Percentiles rank a stretch among this genome's conserved stretches.
These are phyloP conservation scores for Suillus paluster DNA, from an alignment of 768 basidiomycete genomes.

Conservation along the genomic window DNA sequence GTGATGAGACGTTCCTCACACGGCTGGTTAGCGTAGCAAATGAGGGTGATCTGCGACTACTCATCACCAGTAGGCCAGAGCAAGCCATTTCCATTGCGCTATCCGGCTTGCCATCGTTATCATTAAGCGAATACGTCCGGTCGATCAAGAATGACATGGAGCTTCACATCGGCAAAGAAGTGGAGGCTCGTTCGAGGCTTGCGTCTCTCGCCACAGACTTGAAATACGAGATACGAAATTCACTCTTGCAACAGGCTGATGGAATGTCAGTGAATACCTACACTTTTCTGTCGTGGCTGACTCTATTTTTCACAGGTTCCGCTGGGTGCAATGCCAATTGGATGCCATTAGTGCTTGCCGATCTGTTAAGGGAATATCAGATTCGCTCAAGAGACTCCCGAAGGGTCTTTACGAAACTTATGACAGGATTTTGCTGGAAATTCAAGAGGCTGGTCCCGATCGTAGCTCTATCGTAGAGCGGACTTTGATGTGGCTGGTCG, in stretches of 20 bases:
- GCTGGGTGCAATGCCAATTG: slow-evolving; percentile 27
- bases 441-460: slow-evolving; percentile 7
- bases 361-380: slow-evolving; percentile 12
- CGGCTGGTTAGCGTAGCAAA: slow-evolving; percentile 8
- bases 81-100: slow-evolving; percentile 16
- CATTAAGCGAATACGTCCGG: slow-evolving; percentile 13
- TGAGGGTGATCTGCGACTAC: slow-evolving; percentile 11
- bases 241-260: slow-evolving; percentile 16
- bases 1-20: slow-evolving; percentile 12
- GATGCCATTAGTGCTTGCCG: slow-evolving; percentile 17
- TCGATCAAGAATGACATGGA: slow-evolving; percentile 16
- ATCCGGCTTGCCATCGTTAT: slow-evolving; percentile 7
- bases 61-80: slow-evolving; percentile 22
- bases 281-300: not conserved
- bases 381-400: slow-evolving; percentile 20
- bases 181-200: slow-evolving; percentile 13
- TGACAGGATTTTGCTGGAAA: slow-evolving; percentile 20
- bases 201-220: slow-evolving; percentile 10
- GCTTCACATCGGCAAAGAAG: slow-evolving; percentile 17
- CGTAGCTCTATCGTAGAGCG: not conserved
- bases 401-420: slow-evolving; percentile 26
- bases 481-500: slow-evolving; percentile 22
- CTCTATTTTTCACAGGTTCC: slow-evolving; percentile 16
- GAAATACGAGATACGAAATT: slow-evolving; percentile 15
- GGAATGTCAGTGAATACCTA: slow-evolving; percentile 19